Evolutionary conservation across 192 early-diverging fungal genomes (phyloP), one percentile per base, ranked within the genome.

Genomic region (Haplosporangium gracile): DNA sequence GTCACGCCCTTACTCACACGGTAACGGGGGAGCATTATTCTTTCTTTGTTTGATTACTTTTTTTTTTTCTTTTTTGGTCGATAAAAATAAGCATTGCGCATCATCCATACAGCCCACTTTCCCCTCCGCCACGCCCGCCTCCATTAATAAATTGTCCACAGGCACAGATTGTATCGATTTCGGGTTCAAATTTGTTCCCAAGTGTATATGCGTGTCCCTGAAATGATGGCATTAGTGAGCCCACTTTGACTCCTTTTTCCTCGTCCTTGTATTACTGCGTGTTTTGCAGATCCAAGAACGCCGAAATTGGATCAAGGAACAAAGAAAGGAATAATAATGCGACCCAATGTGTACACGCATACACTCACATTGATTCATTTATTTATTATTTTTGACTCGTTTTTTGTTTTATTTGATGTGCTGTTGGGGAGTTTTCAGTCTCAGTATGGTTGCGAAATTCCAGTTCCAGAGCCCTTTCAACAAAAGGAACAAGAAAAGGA

Each of bases 251-350:
- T 70, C 47, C 15, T 57, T 2, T 71, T 22, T 39, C 8, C 51
- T 38, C n/a, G 53, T 68, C 26, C 24, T 22, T 82, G 77, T 75
- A 60, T 86, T 79, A 43, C 45, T 72, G 36, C n/a, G 15, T 26
- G 8, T 60, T 60, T 60, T 60, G 34, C 7, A 24, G 34, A 9
- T 39, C 38, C 18, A 34, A 45, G 40, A 51, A 15, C 9, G 9
- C 11, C 43, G 43, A 45, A 34, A 49, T 18, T 36, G 20, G 43
- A 45, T 5, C 29, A 47, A 72, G 18, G 36, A 57, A 75, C 29
- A 57, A 18, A 32, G 36, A 73, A 71, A 20, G 36, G 47, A 29
- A n/a, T 26, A 74, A 36, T 7, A 51, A 32, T 13, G 24, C 18
- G 5, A 47, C 4, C 2, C n/a, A n/a, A n/a, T 11, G 13, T 45